Evolutionary conservation across 2,329 filamentous ascomycete genomes (phyloP), one percentile per base, ranked within the genome.

Genomic region (Blumeria hordei): DNA sequence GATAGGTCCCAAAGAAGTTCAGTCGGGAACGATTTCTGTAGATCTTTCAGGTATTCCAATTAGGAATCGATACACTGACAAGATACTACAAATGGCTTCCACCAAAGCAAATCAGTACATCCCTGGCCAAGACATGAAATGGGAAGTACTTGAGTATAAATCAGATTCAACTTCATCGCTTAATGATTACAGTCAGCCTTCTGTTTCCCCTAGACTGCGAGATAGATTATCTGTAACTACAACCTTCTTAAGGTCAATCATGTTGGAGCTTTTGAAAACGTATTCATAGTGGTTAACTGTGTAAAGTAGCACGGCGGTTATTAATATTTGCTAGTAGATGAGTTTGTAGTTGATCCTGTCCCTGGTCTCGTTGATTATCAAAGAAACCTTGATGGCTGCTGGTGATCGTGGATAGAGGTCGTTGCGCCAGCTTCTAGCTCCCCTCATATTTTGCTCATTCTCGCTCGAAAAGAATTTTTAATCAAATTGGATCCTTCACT

Each of bases 1-100:
- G 1, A 71, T 92, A 10, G 88, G 88, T 0, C 71, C 77, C 34
- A 73, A 73, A 55, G 79, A 88, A 60, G 67, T 84, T 2, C 68
- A 71, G n/a, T 71, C 70, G 12, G 71, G 72, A 3, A 74, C 71
- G n/a, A 70, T 88, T 35, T 75, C 64, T 33, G 72, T 71, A 35
- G 70, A 74, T 55, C 62, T 70, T 34, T 63, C 64, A 1, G 65
- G 66, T n/a, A 55, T 55, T 37, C 54, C 54, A 32, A 49, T 9
- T 37, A 35, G 21, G 11, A 55, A 39, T 32, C 51, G n/a, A 28
- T 53, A 41, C 14, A 53, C 51, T 16, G n/a, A 41, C 35, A 12
- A 53, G 32, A 53, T 53, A 6, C 32, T 53, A 18, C 34, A 41
- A 39, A 36, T 3, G 6, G 12, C 28, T 14, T 16, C 36, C n/a